These are phyloP conservation scores for Oryza punctata DNA, from an alignment of 176 grass and related monocot genomes.

Conservation along the genomic window DNA sequence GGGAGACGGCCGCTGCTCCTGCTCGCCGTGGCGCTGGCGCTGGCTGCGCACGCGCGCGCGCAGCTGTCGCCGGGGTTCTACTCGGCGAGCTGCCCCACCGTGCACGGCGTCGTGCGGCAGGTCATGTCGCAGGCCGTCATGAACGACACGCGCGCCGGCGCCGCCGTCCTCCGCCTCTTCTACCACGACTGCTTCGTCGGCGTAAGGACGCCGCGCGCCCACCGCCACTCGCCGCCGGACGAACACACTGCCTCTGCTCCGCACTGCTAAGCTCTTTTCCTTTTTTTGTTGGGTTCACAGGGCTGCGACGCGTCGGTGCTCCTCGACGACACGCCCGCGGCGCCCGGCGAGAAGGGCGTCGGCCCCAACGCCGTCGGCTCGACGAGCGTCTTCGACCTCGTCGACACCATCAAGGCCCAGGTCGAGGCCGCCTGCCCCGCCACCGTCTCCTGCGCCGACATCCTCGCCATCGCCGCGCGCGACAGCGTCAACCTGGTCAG, in stretches of 20 bases:
- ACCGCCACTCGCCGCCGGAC: too few species aligned
- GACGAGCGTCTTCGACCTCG: constrained; percentile 56
- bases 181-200: constrained; percentile 64
- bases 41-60: background rate
- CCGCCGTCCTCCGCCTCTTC: constrained; percentile 61
- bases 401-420: constrained; percentile 66
- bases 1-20: background rate
- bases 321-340: constrained; percentile 63
- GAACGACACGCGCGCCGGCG: constrained; percentile 38
- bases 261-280: too few species aligned
- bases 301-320: constrained; percentile 89
- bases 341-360: constrained; percentile 65
- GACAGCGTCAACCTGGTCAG: constrained; percentile 70
- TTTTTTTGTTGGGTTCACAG: constrained; percentile 14
- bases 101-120: constrained; percentile 46
- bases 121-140: constrained; percentile 56
- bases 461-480: constrained; percentile 70
- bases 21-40: background rate
- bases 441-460: constrained; percentile 76
- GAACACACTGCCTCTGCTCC: too few species aligned
- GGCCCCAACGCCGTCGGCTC: constrained; percentile 67
- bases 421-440: constrained; percentile 57
- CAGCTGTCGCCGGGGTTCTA: constrained; percentile 63
- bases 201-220: constrained; percentile 1
- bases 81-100: constrained; percentile 49